Base-by-base conservation (phyloP, 768 basidiomycete species). In the Leccinum imitatum region DNA sequence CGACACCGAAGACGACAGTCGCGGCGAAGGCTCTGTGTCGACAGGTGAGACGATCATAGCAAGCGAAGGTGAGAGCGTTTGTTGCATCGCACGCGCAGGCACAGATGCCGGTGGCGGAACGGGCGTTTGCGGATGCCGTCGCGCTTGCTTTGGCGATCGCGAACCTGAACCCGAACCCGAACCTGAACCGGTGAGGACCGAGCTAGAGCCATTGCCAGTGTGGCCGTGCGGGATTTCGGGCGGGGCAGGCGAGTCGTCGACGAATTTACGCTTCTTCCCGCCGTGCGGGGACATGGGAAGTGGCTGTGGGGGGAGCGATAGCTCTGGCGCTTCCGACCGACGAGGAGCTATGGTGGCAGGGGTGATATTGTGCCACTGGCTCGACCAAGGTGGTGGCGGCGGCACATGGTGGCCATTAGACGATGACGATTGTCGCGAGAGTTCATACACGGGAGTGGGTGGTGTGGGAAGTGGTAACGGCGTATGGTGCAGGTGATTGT, bases 41-140 rank as follows among this genome's bases (percentile, higher is more conserved):
- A 73, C 64, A 6, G 73, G 73, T 25, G 73, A 73, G 30, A 74
- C 73, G 44, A 74, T 74, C 73, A 75, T 74, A 10, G 73, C 73
- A 8, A 74, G 69, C 7, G 73, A 73, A 13, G 73, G 73, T 6
- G 73, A 73, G 3, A 73, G 63, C 31, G 73, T 74, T 19, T 73
- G 72, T 53, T 73, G 73, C 72, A 74, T 69, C 56, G 70, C 69
- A 14, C 73, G 74, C 14, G 69, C 59, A 54, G 69, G 69, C 19
- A 63, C 67, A 21, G 65, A 59, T 6, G 67, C 61, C 3, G 71
- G 63, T 8, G 65, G 72, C 8, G n/a, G 65, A 30, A 75, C 69
- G 3, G 73, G 73, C 4, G 73, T 74, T 58, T 75, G 74, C 6
- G 69, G 74, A 46, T 74, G 63, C n/a, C 71, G 71, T 50, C 73